phyloP scores from a whole-genome alignment of 2,329 filamentous ascomycete species.

The Periglandula ipomoeae region DNA sequence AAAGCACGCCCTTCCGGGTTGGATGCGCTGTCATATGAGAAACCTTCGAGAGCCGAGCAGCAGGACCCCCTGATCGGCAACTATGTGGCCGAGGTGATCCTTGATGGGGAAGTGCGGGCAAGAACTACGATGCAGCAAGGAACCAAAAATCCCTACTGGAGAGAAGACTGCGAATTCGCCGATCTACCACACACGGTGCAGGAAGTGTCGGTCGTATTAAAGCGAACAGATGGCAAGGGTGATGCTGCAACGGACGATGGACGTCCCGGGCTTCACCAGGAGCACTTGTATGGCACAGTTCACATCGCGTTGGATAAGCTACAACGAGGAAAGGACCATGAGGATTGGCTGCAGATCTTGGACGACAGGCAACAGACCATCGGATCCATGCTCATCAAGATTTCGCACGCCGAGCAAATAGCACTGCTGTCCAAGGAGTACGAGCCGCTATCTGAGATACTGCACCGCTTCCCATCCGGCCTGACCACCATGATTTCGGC shows the following conservation, averaged over 20 bases:
- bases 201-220: constrained; percentile 61
- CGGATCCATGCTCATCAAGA: constrained; percentile 75
- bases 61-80: constrained; percentile 49
- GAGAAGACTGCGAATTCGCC: constrained; percentile 68
- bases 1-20: constrained; percentile 25
- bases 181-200: constrained; percentile 64
- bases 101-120: constrained; percentile 71
- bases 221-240: constrained; percentile 46
- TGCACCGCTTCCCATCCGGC: constrained; percentile 77
- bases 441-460: constrained; percentile 66
- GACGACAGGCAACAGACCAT: constrained; percentile 68
- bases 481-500: constrained; percentile 79
- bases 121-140: constrained; percentile 63
- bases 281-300: constrained; percentile 59
- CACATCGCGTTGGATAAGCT: constrained; percentile 74
- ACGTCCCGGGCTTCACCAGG: constrained; percentile 19
- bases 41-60: constrained; percentile 13
- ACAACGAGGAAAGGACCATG: constrained; percentile 66
- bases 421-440: constrained; percentile 85
- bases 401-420: constrained; percentile 79
- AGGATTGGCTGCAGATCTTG: constrained; percentile 79
- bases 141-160: constrained; percentile 71
- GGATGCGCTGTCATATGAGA: constrained; percentile 15
- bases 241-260: constrained; percentile 26
- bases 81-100: constrained; percentile 68